Evolutionary conservation across 768 basidiomycete genomes (phyloP).

Genomic region (Naganishia kalamii): DNA sequence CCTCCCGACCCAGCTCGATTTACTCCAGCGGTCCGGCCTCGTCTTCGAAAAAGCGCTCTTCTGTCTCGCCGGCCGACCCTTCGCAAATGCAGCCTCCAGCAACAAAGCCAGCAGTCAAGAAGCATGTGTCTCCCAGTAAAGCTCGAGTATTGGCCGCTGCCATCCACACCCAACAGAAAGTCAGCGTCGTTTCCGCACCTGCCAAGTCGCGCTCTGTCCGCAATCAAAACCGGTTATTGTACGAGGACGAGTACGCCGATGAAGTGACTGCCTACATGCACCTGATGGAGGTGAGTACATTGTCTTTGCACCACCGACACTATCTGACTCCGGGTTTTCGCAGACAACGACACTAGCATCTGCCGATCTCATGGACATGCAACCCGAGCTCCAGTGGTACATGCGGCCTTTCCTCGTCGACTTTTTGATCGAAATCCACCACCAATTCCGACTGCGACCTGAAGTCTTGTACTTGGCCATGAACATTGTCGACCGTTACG

Average conservation of each 20-base stretch:
- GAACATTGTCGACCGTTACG: conserved; percentile 98
- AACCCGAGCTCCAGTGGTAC: conserved; percentile 97
- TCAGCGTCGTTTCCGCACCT: neutral
- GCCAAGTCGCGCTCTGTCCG: neutral
- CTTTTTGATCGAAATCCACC: conserved; percentile 97
- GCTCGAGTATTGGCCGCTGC: neutral
- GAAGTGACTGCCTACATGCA: conserved; percentile 93
- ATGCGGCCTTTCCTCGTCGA: conserved; percentile 99
- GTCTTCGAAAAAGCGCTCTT: conserved; percentile 20
- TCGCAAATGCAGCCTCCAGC: conserved; percentile 13
- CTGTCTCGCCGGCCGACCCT: conserved; percentile 24
- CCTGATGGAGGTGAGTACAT: conserved; percentile 84
- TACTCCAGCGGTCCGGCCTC: conserved; percentile 22
- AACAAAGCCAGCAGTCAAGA: neutral
- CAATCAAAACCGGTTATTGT: conserved; percentile 53
- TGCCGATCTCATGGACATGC: conserved; percentile 95
- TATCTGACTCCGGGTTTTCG: conserved; percentile 12
- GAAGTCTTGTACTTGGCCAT: conserved; percentile 97
- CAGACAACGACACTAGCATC: conserved; percentile 65
- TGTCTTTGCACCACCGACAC: neutral
- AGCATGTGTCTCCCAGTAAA: conserved; percentile 6
- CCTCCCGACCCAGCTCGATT: conserved; percentile 28
- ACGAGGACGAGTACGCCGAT: conserved; percentile 92
- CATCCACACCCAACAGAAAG: conserved; percentile 2
- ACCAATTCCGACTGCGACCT: conserved; percentile 92